phyloP scores from a whole-genome alignment of 345 rosid species.

The Pseudoturritis turrita region DNA sequence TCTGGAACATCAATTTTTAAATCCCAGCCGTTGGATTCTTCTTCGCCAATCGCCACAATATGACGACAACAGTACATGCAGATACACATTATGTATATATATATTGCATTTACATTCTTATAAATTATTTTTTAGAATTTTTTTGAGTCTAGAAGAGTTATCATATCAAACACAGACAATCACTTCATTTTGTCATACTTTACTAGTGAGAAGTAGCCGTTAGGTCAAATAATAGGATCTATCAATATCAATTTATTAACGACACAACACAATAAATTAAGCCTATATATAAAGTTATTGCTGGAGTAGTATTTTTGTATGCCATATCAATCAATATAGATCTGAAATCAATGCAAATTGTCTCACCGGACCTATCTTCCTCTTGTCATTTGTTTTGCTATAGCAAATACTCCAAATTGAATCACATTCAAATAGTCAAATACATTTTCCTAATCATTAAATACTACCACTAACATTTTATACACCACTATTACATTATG shows the following conservation, averaged over 20 bases:
- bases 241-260: slow-evolving; percentile 16
- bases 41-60: not conserved
- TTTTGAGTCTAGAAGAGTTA: not conserved
- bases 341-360: slow-evolving; percentile 12
- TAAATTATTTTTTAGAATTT: too few relatives aligned
- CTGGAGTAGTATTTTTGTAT: not conserved
- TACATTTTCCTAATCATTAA: not conserved
- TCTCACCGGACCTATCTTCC: not conserved
- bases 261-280: slow-evolving; percentile 9
- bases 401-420: not conserved
- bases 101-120: not conserved
- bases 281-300: not conserved
- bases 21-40: slow-evolving; percentile 28
- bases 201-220: slow-evolving; percentile 1
- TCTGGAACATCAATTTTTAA: not conserved
- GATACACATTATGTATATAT: not conserved
- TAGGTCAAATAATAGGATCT: slow-evolving; percentile 23
- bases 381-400: not conserved
- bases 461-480: not conserved
- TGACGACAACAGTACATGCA: slow-evolving; percentile 13
- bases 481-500: not conserved
- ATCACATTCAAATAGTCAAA: slow-evolving; percentile 1
- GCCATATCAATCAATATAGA: not conserved
- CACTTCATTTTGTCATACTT: slow-evolving; percentile 11
- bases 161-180: slow-evolving; percentile 11